Conservation (phyloP, 257 asterid species). For the Schizonepeta tenuifolia region DNA sequence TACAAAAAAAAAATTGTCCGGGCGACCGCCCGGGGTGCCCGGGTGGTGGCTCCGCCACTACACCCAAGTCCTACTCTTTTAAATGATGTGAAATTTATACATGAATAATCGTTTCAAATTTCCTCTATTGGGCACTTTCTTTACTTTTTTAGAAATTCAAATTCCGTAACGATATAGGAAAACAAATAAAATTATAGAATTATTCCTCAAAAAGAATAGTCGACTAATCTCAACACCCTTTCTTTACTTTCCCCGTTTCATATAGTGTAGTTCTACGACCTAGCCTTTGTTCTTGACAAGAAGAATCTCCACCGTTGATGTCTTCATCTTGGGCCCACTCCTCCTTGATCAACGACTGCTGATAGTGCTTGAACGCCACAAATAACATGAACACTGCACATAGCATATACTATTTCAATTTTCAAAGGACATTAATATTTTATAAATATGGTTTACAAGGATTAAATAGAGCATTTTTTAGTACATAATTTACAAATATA, state of each 20-base stretch:
- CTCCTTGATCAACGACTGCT: slow-evolving; percentile 50
- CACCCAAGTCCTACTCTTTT: too few species aligned
- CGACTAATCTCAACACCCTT: slow-evolving; percentile 30
- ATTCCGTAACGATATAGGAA: background rate
- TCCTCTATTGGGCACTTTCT: background rate
- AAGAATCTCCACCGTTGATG: slow-evolving; percentile 24
- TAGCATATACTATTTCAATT: background rate
- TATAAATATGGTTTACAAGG: too few species aligned
- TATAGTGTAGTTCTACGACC: slow-evolving; percentile 35
- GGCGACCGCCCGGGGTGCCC: too few species aligned
- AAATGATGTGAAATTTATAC: too few species aligned
- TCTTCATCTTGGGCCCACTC: slow-evolving; percentile 43
- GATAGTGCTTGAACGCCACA: slow-evolving; percentile 86
- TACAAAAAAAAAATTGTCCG: too few species aligned
- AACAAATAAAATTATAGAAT: background rate
- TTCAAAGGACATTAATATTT: background rate
- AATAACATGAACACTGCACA: slow-evolving; percentile 82
- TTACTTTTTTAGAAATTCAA: background rate
- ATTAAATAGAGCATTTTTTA: background rate
- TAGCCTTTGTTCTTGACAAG: slow-evolving; percentile 30
- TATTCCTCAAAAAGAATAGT: background rate
- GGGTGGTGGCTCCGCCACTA: too few species aligned
- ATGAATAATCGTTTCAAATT: background rate
- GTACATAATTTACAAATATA: too few species aligned
- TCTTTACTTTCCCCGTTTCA: slow-evolving; percentile 51